Evolutionary conservation across 2,329 filamentous ascomycete genomes (phyloP).

Genomic region (Stromatinia cepivora): DNA sequence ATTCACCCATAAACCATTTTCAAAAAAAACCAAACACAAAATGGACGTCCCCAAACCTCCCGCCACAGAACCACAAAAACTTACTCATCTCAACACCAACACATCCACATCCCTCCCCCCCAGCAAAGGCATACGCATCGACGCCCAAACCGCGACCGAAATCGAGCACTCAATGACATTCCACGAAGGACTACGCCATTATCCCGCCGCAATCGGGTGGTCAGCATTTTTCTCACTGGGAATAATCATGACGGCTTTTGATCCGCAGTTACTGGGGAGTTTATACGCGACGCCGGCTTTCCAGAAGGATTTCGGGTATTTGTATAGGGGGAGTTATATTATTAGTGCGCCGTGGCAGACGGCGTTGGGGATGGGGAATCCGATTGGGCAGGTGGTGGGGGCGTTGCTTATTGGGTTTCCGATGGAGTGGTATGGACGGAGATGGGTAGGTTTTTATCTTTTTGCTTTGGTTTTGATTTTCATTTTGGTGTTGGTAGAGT

Average conservation of each 20-base stretch:
- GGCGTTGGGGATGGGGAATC: conserved; percentile 34
- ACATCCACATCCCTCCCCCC: not conserved
- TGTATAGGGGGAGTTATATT: conserved; percentile 30
- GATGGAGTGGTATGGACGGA: conserved; percentile 32
- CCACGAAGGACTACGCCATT: conserved; percentile 29
- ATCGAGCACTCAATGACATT: conserved; percentile 32
- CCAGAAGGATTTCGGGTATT: conserved; percentile 30
- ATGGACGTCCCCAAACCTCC: not conserved
- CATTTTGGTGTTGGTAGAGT: no score
- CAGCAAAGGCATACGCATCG: not conserved
- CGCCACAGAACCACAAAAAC: not conserved
- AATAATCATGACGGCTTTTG: conserved; percentile 36
- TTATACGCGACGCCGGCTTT: conserved; percentile 37
- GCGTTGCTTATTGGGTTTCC: conserved; percentile 51
- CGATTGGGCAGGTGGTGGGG: conserved; percentile 34
- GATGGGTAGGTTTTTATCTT: conserved; percentile 25
- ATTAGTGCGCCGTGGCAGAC: conserved; percentile 37
- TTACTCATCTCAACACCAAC: not conserved
- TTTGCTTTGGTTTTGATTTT: not conserved
- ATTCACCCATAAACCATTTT: no score
- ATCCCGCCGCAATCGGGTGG: conserved; percentile 34
- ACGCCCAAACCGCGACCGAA: conserved; percentile 27
- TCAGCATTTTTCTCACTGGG: conserved; percentile 34
- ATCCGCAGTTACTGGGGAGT: conserved; percentile 32
- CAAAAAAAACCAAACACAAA: no score